Evolutionary conservation across 345 rosid genomes (phyloP).

Genomic region (Carallia brachiata): DNA sequence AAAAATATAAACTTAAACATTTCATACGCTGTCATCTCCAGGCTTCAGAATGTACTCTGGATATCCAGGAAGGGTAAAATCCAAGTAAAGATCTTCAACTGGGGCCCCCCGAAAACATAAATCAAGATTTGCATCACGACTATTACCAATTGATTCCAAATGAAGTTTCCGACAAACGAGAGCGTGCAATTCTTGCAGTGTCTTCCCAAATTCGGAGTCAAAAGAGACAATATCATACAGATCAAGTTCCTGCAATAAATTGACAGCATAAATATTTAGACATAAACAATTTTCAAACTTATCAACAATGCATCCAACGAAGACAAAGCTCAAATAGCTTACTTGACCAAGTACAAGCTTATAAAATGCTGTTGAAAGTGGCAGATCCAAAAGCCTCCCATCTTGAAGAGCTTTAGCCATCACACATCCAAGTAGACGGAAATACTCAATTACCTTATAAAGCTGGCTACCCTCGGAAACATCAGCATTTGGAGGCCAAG

Average conservation of each 20-base stretch:
- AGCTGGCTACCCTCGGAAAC: slow-evolving; percentile 73
- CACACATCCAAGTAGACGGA: slow-evolving; percentile 88
- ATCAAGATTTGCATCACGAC: slow-evolving; percentile 36
- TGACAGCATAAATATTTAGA: slow-evolving; percentile 1
- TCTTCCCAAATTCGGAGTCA: slow-evolving; percentile 84
- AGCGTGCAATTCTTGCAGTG: slow-evolving; percentile 72
- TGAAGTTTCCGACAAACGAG: slow-evolving; percentile 73
- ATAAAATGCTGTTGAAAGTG: slow-evolving; percentile 75
- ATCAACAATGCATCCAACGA: not conserved
- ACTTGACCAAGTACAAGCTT: slow-evolving; percentile 92
- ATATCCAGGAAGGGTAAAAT: slow-evolving; percentile 92
- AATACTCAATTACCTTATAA: slow-evolving; percentile 70
- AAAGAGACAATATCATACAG: slow-evolving; percentile 73
- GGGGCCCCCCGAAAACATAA: slow-evolving; percentile 59
- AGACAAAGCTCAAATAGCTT: slow-evolving; percentile 22
- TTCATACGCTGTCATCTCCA: slow-evolving; percentile 75
- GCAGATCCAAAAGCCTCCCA: slow-evolving; percentile 92
- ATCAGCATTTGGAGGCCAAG: slow-evolving; percentile 80
- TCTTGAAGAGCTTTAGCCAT: slow-evolving; percentile 99
- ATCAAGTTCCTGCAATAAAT: slow-evolving; percentile 86
- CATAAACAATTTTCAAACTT: not conserved
- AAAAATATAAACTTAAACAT: not conserved
- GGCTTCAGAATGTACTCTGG: slow-evolving; percentile 75
- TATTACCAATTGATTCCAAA: slow-evolving; percentile 48
- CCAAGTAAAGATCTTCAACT: slow-evolving; percentile 83